Evolutionary conservation across 768 basidiomycete genomes (phyloP), one percentile per base, ranked within the genome.

Genomic region (Aureoboletus auriporus): DNA sequence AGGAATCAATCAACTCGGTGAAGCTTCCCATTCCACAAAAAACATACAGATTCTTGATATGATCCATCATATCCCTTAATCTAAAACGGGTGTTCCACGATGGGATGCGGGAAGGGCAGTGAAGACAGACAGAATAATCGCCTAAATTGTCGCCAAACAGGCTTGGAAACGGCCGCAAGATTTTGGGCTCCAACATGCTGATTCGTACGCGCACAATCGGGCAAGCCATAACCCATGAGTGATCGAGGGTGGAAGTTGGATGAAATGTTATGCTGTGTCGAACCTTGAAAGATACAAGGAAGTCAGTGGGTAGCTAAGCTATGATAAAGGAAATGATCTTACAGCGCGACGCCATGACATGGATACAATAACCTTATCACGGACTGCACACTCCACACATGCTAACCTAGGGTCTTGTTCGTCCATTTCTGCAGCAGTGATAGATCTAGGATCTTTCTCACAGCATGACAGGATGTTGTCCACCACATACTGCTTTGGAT

Each of bases 311-410:
- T 28, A 10, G 14, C 20, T 2, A 20, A 23, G 16, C 12, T 6
- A 26, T 30, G 8, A 1, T 2, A 11, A 43, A 35, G 30, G 11
- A 41, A 37, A 47, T 12, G 13, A 10, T 46, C 62, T 46, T 12
- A 59, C 63, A 2, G 62, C 57, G 23, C 40, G 46, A 42, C 59
- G 64, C 63, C 63, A 65, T 14, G 55, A 50, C 57, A 66, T 57
- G 4, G 44, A 35, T 29, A 37, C 20, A 2, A 58, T 17, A 12
- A 16, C 28, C 13, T 33, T 42, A 35, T 57, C 40, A 10, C 23
- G 52, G 44, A 27, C 6, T 35, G 39, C 29, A 44, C 63, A 65
- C 42, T 52, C 52, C 13, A 40, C 4, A 28, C 64, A 65, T 23
- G 43, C 27, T 35, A 65, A 20, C 37, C 51, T 55, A 11, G 48